Conservation (phyloP, 352 stramenopile genomes). For the Globisporangium carolinianum region DNA sequence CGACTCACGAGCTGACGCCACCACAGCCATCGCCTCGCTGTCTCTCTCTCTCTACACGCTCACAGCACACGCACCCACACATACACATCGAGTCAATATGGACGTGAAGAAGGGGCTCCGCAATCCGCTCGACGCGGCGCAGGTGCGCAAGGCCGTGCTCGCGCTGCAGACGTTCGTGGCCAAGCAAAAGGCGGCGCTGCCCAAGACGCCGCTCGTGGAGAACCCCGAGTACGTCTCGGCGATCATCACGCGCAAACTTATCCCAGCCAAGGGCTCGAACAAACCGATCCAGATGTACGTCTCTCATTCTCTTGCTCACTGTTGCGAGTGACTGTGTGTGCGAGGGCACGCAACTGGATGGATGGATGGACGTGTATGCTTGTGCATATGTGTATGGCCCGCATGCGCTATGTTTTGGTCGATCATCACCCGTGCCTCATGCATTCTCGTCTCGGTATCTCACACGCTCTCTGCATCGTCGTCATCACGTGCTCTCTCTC, state of each 20-base stretch:
- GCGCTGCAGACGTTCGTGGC: constrained; percentile 54
- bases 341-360: too few species aligned
- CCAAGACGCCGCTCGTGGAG: constrained; percentile 60
- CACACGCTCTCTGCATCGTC: background rate
- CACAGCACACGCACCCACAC: background rate
- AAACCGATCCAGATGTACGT: constrained; percentile 68
- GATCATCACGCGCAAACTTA: constrained; percentile 67
- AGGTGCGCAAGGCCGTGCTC: constrained; percentile 67
- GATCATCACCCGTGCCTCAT: too few species aligned
- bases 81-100: too few species aligned
- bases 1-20: too few species aligned
- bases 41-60: too few species aligned
- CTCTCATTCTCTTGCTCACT: too few species aligned
- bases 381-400: background rate
- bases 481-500: background rate
- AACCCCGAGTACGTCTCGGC: constrained; percentile 49
- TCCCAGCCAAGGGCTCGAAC: constrained; percentile 58
- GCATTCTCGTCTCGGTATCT: background rate
- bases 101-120: constrained; percentile 53
- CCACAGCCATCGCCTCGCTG: too few species aligned
- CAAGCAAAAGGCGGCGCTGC: constrained; percentile 35
- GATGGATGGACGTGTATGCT: too few species aligned
- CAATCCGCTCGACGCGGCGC: constrained; percentile 63
- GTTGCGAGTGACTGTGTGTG: too few species aligned
- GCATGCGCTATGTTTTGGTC: background rate